A percentile compares a stretch with the other conserved stretches of the same genome.
Conservation (phyloP, 257 asterid species). For the Jacaranda copaia region DNA sequence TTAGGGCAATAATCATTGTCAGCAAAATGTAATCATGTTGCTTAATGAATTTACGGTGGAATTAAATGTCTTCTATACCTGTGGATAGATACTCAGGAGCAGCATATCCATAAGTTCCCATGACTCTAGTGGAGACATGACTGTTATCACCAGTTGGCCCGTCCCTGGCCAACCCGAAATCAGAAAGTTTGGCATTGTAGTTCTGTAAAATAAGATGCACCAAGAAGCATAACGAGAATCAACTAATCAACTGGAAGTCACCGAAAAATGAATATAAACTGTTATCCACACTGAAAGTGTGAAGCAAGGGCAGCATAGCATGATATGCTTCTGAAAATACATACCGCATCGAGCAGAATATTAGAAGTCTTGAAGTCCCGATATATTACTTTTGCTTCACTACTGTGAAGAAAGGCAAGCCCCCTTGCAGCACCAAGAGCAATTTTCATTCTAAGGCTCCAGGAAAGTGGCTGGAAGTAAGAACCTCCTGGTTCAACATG, state of each 20-base stretch:
- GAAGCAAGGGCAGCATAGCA: not conserved
- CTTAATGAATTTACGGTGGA: not conserved
- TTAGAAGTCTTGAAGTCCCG: conserved; percentile 86
- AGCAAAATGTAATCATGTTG: not conserved
- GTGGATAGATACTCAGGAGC: conserved; percentile 77
- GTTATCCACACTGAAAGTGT: not conserved
- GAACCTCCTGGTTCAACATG: conserved; percentile 65
- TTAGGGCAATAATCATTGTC: conserved; percentile 16
- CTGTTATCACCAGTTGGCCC: conserved; percentile 82
- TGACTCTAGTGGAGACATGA: conserved; percentile 73
- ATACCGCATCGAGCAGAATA: conserved; percentile 76
- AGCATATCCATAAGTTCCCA: conserved; percentile 79
- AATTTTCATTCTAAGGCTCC: conserved; percentile 78
- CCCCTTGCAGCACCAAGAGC: conserved; percentile 82
- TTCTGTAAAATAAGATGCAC: conserved; percentile 46
- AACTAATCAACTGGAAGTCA: conserved; percentile 22
- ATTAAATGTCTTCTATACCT: conserved; percentile 41
- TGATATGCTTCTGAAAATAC: conserved; percentile 18
- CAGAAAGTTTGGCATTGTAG: conserved; percentile 77
- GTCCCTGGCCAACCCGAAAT: conserved; percentile 80
- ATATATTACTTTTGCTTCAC: conserved; percentile 70
- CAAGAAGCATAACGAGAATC: not conserved
- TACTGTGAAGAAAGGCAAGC: conserved; percentile 78
- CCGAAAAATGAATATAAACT: conserved; percentile 9
- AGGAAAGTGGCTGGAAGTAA: conserved; percentile 71